Percentiles rank a stretch among this genome's conserved stretches.
phyloP scores from a whole-genome alignment of 2,329 filamentous ascomycete genomes.

The Calonectria fujianensis region DNA sequence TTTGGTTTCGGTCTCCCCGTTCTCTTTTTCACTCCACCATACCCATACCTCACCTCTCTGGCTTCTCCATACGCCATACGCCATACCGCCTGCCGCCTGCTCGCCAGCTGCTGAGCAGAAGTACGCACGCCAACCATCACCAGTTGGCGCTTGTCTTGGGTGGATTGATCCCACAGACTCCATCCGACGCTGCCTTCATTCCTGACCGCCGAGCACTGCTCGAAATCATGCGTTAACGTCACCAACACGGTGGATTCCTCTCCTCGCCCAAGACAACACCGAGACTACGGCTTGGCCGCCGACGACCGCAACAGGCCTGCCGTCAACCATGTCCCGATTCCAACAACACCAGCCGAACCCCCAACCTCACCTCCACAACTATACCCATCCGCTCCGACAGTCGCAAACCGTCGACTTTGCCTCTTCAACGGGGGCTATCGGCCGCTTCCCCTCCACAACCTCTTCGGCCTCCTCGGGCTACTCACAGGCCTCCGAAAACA shows the following conservation, averaged over 20 bases:
- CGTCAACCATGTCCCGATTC: conserved; percentile 70
- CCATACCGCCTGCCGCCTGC: conserved; percentile 27
- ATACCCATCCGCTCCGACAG: conserved; percentile 68
- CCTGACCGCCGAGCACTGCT: conserved; percentile 51
- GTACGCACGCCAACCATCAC: conserved; percentile 12
- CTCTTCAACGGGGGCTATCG: conserved; percentile 65
- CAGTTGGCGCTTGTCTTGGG: conserved; percentile 51
- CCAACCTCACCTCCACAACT: conserved; percentile 43
- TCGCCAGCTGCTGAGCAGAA: conserved; percentile 30
- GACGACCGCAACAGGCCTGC: conserved; percentile 49
- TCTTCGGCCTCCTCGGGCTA: conserved; percentile 83
- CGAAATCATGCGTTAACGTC: conserved; percentile 59
- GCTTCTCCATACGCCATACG: conserved; percentile 25
- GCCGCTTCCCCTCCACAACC: conserved; percentile 80
- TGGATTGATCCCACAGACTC: conserved; percentile 45
- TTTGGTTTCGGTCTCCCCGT: conserved; percentile 31
- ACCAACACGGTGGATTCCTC: conserved; percentile 48
- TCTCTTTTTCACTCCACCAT: conserved; percentile 25
- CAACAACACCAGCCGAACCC: conserved; percentile 48
- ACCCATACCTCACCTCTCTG: conserved; percentile 11
- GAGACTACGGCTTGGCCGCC: conserved; percentile 48
- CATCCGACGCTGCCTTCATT: conserved; percentile 42
- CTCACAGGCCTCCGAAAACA: conserved; percentile 76
- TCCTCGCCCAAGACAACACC: conserved; percentile 44
- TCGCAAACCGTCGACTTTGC: conserved; percentile 70